Base-by-base conservation (phyloP, 2,329 filamentous ascomycete genomes). In the Colletotrichum paranaense region DNA sequence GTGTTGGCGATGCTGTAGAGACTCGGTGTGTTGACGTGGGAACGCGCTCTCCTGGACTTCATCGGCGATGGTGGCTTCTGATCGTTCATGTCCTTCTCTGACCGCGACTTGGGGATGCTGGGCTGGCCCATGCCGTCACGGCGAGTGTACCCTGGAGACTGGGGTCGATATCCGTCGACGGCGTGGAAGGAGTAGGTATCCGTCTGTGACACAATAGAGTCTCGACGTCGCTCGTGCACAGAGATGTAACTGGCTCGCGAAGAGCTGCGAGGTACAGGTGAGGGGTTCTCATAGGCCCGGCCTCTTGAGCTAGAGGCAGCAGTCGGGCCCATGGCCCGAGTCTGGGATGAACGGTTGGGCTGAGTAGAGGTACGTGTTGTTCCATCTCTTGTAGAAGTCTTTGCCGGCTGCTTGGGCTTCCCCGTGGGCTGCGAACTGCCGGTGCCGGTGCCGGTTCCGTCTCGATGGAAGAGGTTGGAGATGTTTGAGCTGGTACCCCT, bases 1-100 rank as follows among this genome's bases (percentile, higher is more conserved):
- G 87, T 89, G 0, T 89, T 89, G 24, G 85, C 85, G 3, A 92
- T 80, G 4, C 90, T 92, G 77, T 92, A 92, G 19, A 92, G 87
- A 75, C 90, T 92, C 2, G 86, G 85, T 0, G 84, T 83, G 70
- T 86, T 81, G 16, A 80, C 77, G 9, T 81, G 80, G 0, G 83
- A 83, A 42, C 76, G 76, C 6, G 76, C 76, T 2, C 80, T 83
- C 30, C 80, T 77, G 67, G 72, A 65, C n/a, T 71, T 73, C 55
- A 74, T 68, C 8, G 72, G 72, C n/a, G 72, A 74, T 11, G 68
- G 32, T 4, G 68, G 72, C 28, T 72, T 74, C 24, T 74, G 68
- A 3, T 77, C 73, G 55, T 67, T 67, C 2, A 81, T 76, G 59
- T 82, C 80, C 72, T 80, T 81, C 64, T 84, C 83, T 0, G 82